Percentiles rank a stretch among this genome's conserved stretches.
phyloP scores from a whole-genome alignment of 495 filamentous ascomycete genomes.

The Xylaria longipes region DNA sequence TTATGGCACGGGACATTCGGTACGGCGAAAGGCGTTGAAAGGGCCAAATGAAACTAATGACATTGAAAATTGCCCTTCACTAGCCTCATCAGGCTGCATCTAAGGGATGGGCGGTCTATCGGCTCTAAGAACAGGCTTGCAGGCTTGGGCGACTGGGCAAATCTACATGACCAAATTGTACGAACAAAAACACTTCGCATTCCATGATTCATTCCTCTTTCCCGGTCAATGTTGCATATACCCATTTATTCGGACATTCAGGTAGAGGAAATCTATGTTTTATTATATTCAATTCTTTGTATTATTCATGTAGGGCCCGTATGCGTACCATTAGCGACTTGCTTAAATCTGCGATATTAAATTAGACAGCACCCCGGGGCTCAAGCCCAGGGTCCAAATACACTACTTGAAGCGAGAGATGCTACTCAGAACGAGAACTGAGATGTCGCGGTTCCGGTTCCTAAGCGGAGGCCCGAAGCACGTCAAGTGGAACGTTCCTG shows the following conservation, averaged over 20 bases:
- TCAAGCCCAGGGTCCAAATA: background rate
- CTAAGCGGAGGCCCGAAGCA: background rate
- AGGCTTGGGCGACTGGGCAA: background rate
- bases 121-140: constrained; percentile 6
- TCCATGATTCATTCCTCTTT: constrained; percentile 17
- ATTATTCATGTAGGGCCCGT: background rate
- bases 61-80: background rate
- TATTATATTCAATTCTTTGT: constrained; percentile 14
- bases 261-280: constrained; percentile 22
- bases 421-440: background rate
- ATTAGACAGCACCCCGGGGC: background rate
- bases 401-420: background rate
- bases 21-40: constrained; percentile 28
- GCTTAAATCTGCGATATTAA: background rate
- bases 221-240: constrained; percentile 24
- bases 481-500: background rate
- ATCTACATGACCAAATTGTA: constrained; percentile 27
- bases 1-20: constrained; percentile 17
- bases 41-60: constrained; percentile 22
- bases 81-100: constrained; percentile 3
- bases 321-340: background rate
- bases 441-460: background rate
- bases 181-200: constrained; percentile 12
- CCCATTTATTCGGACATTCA: constrained; percentile 23
- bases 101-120: background rate